A percentile compares a stretch with the other conserved stretches of the same genome.
phyloP scores from a whole-genome alignment of 352 stramenopile genomes.

The Pythium sp. region DNA sequence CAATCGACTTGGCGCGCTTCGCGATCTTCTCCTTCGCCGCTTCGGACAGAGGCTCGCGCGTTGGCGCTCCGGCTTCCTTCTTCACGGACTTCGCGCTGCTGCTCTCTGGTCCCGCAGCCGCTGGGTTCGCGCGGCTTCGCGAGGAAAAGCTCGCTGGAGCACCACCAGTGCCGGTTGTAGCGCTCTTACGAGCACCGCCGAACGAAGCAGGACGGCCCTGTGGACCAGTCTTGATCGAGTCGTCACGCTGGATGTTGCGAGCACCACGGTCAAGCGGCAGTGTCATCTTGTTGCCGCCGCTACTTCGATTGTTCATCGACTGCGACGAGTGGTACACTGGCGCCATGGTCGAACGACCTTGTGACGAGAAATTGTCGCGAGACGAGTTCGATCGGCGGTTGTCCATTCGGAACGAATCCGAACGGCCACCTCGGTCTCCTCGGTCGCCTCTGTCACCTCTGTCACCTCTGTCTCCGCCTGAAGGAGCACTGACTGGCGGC shows the following conservation, averaged over 20 bases:
- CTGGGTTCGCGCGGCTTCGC: slow-evolving; percentile 16
- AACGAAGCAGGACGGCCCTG: slow-evolving; percentile 55
- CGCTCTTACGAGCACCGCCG: slow-evolving; percentile 19
- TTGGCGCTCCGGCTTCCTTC: slow-evolving; percentile 30
- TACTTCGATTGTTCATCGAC: slow-evolving; percentile 45
- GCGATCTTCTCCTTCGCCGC: slow-evolving; percentile 61
- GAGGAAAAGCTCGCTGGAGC: slow-evolving; percentile 33
- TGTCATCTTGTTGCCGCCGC: slow-evolving; percentile 37
- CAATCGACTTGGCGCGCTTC: slow-evolving; percentile 77
- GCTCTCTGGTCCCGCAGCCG: slow-evolving; percentile 19
- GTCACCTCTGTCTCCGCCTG: slow-evolving; percentile 20
- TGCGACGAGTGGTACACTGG: slow-evolving; percentile 54
- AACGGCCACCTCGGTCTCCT: slow-evolving; percentile 10
- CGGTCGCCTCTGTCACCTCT: slow-evolving; percentile 7
- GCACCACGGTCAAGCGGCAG: slow-evolving; percentile 27
- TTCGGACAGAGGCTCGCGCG: slow-evolving; percentile 47
- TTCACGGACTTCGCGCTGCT: slow-evolving; percentile 17
- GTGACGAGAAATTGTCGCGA: slow-evolving; percentile 45
- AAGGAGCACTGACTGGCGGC: slow-evolving; percentile 50
- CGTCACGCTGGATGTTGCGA: slow-evolving; percentile 52
- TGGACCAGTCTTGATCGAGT: slow-evolving; percentile 58
- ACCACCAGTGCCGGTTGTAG: slow-evolving; percentile 23
- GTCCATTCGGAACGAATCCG: slow-evolving; percentile 34
- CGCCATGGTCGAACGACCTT: slow-evolving; percentile 47
- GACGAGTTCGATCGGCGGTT: slow-evolving; percentile 46